Evolutionary conservation across 352 stramenopile genomes (phyloP), one percentile per base, ranked within the genome.

Genomic region (Phytophthora ramorum): DNA sequence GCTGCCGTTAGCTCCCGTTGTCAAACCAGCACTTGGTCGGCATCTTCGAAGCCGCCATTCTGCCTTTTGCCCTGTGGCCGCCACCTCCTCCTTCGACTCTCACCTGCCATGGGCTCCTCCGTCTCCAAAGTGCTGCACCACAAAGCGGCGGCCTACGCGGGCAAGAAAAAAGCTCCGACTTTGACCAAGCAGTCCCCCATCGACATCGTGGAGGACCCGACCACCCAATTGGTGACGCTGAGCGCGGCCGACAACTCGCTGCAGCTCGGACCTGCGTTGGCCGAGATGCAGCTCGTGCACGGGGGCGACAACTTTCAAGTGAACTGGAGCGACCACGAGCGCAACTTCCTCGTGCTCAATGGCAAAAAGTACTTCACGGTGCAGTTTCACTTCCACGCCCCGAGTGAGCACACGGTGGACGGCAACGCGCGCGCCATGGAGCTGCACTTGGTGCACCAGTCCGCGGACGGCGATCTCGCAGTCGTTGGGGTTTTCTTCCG

Each of bases 361-460:
- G 76, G 76, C 69, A 85, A 83, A 55, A 71, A 75, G 22, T 89
- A 75, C 71, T 75, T 73, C 58, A 78, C 80, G 37, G 69, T 89
- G 41, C 80, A 89, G 56, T 89, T 89, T 66, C 80, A 89, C 56
- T 84, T 90, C 66, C 82, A 91, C 61, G 75, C 78, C 5, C 82
- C 82, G 2, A 90, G 81, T 51, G 85, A 93, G 57, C 85, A 93
- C 75, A 93, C 80, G 17, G 45, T 93, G 47, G 70, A 91, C 24
- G 81, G 79, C 20, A 55, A 88, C 20, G 65, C 63, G 9, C 60
- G 76, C 24, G 76, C 58, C 28, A 87, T 93, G 73, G 81, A 89
- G 62, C 67, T 93, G 47, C 85, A 93, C 58, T 53, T 93, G 43
- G 82, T 93, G 43, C 80, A 93, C 57, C 71, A 87, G 37, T 68